Conservation (phyloP, 306 rosid species). For the Gleditsia sinensis region DNA sequence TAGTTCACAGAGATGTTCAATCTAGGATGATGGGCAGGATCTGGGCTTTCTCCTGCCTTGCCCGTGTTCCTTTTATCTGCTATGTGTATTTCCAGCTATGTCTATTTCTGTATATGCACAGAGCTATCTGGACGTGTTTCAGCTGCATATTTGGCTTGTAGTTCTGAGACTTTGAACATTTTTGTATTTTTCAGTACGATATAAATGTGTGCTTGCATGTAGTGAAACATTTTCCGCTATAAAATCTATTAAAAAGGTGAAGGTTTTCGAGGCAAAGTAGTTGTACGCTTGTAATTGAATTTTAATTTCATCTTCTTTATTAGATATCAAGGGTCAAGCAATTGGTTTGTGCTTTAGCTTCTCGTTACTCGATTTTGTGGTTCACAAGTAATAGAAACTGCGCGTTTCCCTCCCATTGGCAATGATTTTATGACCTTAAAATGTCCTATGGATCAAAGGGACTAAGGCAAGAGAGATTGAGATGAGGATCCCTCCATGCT, state of each 20-base stretch:
- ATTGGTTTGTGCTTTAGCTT: too few relatives aligned
- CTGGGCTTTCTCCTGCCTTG: background rate
- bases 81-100: constrained; percentile 17
- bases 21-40: constrained; percentile 12
- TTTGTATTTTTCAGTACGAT: background rate
- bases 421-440: too few relatives aligned
- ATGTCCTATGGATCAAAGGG: too few relatives aligned
- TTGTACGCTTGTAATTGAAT: background rate
- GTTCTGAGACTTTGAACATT: constrained; percentile 1
- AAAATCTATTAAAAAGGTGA: background rate
- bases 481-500: too few relatives aligned
- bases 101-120: constrained; percentile 34
- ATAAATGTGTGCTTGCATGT: background rate
- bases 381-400: too few relatives aligned
- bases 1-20: constrained; percentile 26
- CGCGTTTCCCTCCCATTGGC: too few relatives aligned
- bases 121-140: background rate
- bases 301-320: too few relatives aligned
- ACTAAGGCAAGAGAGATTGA: too few relatives aligned
- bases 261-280: background rate
- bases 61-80: background rate
- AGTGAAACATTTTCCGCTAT: background rate
- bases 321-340: too few relatives aligned
- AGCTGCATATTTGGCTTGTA: constrained; percentile 10
- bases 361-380: too few relatives aligned